phyloP scores from a whole-genome alignment of 78 protist species.

The Chrysochromulina tobinii region DNA sequence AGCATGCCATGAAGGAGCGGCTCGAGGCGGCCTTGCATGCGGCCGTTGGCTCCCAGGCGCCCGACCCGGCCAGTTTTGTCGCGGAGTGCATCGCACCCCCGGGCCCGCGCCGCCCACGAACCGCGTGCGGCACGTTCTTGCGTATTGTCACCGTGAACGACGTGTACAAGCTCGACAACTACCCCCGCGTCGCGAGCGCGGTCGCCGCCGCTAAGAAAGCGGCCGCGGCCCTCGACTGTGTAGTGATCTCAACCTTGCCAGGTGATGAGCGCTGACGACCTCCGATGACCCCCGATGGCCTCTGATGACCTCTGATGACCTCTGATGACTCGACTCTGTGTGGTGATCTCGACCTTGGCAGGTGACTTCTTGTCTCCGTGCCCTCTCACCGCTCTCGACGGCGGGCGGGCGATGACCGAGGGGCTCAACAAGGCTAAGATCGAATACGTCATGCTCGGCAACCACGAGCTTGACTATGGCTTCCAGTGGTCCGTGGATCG shows the following conservation, averaged over 20 bases:
- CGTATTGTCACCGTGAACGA: neutral
- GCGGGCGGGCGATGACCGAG: neutral
- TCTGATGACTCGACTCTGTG: no score
- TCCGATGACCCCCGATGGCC: no score
- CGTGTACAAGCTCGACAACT: constrained; percentile 19
- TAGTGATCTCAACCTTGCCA: no score
- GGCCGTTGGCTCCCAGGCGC: no score
- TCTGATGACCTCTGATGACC: no score
- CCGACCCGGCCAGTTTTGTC: no score
- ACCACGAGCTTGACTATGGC: neutral
- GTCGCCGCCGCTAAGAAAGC: neutral
- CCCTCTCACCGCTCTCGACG: neutral
- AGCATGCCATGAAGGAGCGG: no score
- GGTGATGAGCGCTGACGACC: no score
- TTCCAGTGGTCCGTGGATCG: neutral
- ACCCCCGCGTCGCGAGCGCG: neutral
- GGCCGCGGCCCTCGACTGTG: neutral
- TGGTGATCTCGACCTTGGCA: neutral
- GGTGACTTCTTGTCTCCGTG: neutral
- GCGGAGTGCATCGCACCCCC: no score
- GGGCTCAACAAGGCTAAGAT: neutral
- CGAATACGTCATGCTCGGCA: neutral
- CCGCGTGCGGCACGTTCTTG: neutral
- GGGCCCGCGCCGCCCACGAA: no score
- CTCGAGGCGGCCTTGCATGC: no score